Conservation (phyloP, 805 yeast species). For the Cyberlindnera petersonii region DNA sequence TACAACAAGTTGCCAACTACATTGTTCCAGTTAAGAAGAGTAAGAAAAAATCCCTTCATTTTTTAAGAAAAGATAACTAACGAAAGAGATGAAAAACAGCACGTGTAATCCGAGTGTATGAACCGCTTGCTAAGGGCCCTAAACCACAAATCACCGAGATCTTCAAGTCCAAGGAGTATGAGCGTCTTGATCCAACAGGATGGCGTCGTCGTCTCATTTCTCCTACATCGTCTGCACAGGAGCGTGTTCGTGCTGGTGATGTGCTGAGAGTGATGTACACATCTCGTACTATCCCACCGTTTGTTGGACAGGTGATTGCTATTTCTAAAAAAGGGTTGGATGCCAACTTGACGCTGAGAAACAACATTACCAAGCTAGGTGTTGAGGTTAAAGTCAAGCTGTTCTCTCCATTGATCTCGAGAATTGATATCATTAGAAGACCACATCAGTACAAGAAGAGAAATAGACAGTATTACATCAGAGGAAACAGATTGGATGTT, state of each 20-base stretch:
- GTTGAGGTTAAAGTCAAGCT: slow-evolving; percentile 80
- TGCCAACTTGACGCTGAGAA: slow-evolving; percentile 75
- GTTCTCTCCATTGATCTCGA: slow-evolving; percentile 72
- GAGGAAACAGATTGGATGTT: slow-evolving; percentile 73
- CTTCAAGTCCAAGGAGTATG: slow-evolving; percentile 32
- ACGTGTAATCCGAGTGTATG: slow-evolving; percentile 21
- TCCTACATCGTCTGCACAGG: slow-evolving; percentile 37
- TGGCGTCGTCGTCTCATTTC: slow-evolving; percentile 52
- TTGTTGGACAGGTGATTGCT: slow-evolving; percentile 76
- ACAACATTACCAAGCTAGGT: slow-evolving; percentile 76
- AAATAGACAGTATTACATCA: slow-evolving; percentile 86
- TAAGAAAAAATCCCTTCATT: not conserved
- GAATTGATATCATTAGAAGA: slow-evolving; percentile 73
- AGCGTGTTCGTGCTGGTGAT: slow-evolving; percentile 70
- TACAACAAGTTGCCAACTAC: slow-evolving; percentile 16
- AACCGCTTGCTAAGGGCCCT: slow-evolving; percentile 16
- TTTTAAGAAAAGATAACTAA: too few species aligned
- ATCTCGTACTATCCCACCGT: slow-evolving; percentile 52
- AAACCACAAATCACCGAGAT: slow-evolving; percentile 15
- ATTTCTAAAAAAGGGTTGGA: slow-evolving; percentile 69
- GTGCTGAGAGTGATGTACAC: slow-evolving; percentile 68
- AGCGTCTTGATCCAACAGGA: slow-evolving; percentile 64
- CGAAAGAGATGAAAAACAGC: too few species aligned
- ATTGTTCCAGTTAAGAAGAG: slow-evolving; percentile 15
- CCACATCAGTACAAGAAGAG: slow-evolving; percentile 70